These are phyloP conservation scores for Sutorius eximius DNA, from an alignment of 1,284 basidiomycete genomes.

Conservation along the genomic window DNA sequence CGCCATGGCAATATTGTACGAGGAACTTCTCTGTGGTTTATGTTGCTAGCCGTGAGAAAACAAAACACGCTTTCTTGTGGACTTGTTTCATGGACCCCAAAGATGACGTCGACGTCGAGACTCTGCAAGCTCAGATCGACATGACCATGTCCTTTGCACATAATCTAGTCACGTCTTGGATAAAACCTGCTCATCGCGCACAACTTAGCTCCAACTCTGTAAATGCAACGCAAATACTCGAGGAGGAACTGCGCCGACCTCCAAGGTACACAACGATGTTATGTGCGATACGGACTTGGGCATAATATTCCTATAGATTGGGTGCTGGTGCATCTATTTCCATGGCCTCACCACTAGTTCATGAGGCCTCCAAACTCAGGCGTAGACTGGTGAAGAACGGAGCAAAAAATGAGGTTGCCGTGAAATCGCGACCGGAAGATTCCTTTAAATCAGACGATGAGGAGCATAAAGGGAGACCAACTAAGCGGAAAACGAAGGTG, in stretches of 20 bases:
- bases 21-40: neutral
- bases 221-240: constrained; percentile 56
- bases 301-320: constrained; percentile 43
- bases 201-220: constrained; percentile 29
- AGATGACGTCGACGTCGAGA: constrained; percentile 59
- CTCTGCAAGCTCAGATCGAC: constrained; percentile 73
- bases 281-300: constrained; percentile 6
- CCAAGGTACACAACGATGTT: constrained; percentile 50
- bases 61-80: constrained; percentile 8
- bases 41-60: constrained; percentile 22
- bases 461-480: constrained; percentile 55
- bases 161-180: constrained; percentile 70
- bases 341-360: constrained; percentile 41
- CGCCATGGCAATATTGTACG: constrained; percentile 17
- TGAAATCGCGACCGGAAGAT: constrained; percentile 34
- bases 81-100: constrained; percentile 26
- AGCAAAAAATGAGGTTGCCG: constrained; percentile 48
- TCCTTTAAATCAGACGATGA: constrained; percentile 44
- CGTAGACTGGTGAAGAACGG: constrained; percentile 51
- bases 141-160: constrained; percentile 74
- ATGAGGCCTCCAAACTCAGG: constrained; percentile 55
- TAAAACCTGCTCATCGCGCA: constrained; percentile 48
- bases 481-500: constrained; percentile 54
- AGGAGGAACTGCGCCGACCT: constrained; percentile 64
- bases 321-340: constrained; percentile 68